Conservation (phyloP, 2,329 filamentous ascomycete genomes). For the Colletotrichum ledebouriae region DNA sequence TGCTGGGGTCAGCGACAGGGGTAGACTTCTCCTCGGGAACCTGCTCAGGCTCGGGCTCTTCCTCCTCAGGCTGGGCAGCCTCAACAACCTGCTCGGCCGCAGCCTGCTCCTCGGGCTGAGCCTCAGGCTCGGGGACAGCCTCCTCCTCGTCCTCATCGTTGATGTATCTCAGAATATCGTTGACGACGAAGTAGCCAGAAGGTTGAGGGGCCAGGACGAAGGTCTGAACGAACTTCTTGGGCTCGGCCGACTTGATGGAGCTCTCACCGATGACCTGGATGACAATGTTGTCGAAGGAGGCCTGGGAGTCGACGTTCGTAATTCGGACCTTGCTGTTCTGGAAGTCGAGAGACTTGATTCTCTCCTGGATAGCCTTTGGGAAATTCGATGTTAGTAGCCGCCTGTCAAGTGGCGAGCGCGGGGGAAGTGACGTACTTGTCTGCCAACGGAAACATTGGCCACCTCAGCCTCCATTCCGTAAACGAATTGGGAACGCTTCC, state of each 20-base stretch:
- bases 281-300: constrained; percentile 92
- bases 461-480: constrained; percentile 92
- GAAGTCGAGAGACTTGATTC: constrained; percentile 93
- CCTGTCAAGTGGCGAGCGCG: constrained; percentile 34
- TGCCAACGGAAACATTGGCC: constrained; percentile 86
- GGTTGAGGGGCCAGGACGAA: constrained; percentile 97
- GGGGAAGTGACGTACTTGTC: constrained; percentile 73
- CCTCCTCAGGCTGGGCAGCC: constrained; percentile 48
- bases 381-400: constrained; percentile 13
- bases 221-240: constrained; percentile 97
- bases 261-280: constrained; percentile 99
- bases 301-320: constrained; percentile 96
- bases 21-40: constrained; percentile 43
- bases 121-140: constrained; percentile 51
- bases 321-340: constrained; percentile 99
- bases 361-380: constrained; percentile 86
- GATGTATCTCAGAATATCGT: constrained; percentile 97
- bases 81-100: constrained; percentile 62
- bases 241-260: constrained; percentile 90
- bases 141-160: constrained; percentile 85
- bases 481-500: constrained; percentile 95
- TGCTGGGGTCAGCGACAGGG: constrained; percentile 58
- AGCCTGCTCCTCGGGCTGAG: constrained; percentile 52
- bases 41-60: constrained; percentile 46
- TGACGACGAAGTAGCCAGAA: constrained; percentile 97